These are phyloP conservation scores for Linum tenue DNA, from an alignment of 345 rosid species.

Conservation along the genomic window DNA sequence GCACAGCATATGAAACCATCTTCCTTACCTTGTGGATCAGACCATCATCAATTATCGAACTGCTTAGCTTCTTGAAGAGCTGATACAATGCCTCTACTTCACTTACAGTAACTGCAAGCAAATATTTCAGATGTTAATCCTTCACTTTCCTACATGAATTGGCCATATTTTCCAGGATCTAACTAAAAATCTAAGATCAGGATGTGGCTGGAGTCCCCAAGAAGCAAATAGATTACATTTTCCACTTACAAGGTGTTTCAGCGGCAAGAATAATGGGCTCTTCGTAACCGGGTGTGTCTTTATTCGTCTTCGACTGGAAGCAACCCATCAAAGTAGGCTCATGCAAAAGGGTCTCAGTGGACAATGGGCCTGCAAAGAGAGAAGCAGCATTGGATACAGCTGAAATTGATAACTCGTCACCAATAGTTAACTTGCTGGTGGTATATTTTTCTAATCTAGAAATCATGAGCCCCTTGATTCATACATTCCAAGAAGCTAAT, in stretches of 20 bases:
- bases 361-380: not conserved
- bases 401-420: not conserved
- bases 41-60: slow-evolving; percentile 69
- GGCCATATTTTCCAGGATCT: not conserved
- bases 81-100: slow-evolving; percentile 80
- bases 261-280: slow-evolving; percentile 62
- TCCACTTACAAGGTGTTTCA: slow-evolving; percentile 61
- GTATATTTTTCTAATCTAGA: not conserved
- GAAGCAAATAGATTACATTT: not conserved
- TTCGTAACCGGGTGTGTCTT: slow-evolving; percentile 44
- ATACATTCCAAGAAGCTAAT: too few relatives aligned
- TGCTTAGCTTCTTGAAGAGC: slow-evolving; percentile 80
- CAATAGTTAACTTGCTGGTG: not conserved
- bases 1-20: not conserved
- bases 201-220: not conserved
- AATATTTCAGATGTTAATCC: not conserved
- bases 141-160: not conserved
- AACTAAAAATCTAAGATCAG: not conserved
- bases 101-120: slow-evolving; percentile 51
- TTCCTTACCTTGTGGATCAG: slow-evolving; percentile 77
- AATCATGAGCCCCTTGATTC: not conserved
- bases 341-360: not conserved
- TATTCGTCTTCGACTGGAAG: slow-evolving; percentile 25
- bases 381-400: not conserved
- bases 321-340: slow-evolving; percentile 34